Evolutionary conservation across 192 early-diverging fungal genomes (phyloP), one percentile per base, ranked within the genome.

Genomic region (Coemansia sp.): DNA sequence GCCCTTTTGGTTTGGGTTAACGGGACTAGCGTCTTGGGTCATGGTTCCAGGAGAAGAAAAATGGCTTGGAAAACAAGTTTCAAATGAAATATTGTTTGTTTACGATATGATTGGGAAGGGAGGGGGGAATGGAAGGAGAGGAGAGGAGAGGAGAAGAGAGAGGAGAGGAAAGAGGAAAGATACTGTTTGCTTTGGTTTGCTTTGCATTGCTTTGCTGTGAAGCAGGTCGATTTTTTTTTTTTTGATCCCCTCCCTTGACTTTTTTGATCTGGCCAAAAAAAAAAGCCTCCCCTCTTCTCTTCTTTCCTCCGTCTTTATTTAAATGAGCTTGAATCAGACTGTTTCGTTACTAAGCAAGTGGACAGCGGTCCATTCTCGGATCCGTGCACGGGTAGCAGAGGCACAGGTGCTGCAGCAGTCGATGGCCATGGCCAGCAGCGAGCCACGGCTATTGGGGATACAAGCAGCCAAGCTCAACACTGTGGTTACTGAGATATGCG

Each of bases 1-100:
- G 55, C 55, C 55, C 55, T 57, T 57, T 18, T 57, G 12, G 55
- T 8, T 34, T 53, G 52, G 23, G 52, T 53, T 30, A 16, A 6
- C 20, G 13, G 39, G 39, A 15, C 39, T 15, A 8, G 39, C 9
- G 1, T 15, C 39, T 40, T 40, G 10, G 39, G n/a, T n/a, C n/a
- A n/a, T n/a, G n/a, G n/a, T n/a, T n/a, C n/a, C n/a, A n/a, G n/a
- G n/a, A n/a, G n/a, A n/a, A n/a, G n/a, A n/a, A n/a, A n/a, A n/a
- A n/a, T n/a, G n/a, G n/a, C n/a, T n/a, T n/a, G n/a, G n/a, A n/a
- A n/a, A n/a, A n/a, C n/a, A n/a, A n/a, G 33, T 34, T 34, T 34
- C 33, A 34, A 34, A 34, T 34, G 4, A 34, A 34, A 34, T 34
- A 34, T 34, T 34, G 4, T 9, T 42, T 13, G 39, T 35, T 35